phyloP scores from a whole-genome alignment of 768 basidiomycete species.

The Tulasnella calospora region DNA sequence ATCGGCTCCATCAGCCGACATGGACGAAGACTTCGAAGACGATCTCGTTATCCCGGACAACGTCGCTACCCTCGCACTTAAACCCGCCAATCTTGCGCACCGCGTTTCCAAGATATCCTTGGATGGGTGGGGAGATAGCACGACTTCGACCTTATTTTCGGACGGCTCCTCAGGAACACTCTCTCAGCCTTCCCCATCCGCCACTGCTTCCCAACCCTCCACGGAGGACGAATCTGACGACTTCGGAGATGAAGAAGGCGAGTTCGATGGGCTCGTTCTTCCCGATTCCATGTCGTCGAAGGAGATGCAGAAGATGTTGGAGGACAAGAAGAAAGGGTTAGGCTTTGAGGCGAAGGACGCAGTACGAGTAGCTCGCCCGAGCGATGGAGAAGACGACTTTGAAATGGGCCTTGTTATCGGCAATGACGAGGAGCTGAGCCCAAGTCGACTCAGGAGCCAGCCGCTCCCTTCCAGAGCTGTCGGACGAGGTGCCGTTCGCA shows the following conservation, averaged over 20 bases:
- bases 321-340: slow-evolving; percentile 52
- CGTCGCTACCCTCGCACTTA: slow-evolving; percentile 75
- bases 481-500: slow-evolving; percentile 22
- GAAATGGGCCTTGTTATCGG: slow-evolving; percentile 80
- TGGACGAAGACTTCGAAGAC: slow-evolving; percentile 70
- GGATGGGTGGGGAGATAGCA: slow-evolving; percentile 77
- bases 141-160: slow-evolving; percentile 67
- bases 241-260: slow-evolving; percentile 49
- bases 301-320: slow-evolving; percentile 49
- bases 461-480: slow-evolving; percentile 12
- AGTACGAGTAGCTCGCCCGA: slow-evolving; percentile 49
- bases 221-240: slow-evolving; percentile 63
- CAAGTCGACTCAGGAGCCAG: slow-evolving; percentile 51
- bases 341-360: slow-evolving; percentile 46
- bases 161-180: slow-evolving; percentile 72
- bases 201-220: slow-evolving; percentile 52
- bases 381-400: slow-evolving; percentile 64
- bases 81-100: slow-evolving; percentile 62
- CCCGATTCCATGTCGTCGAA: slow-evolving; percentile 62
- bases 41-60: slow-evolving; percentile 76
- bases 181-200: slow-evolving; percentile 59
- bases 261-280: slow-evolving; percentile 75
- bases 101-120: slow-evolving; percentile 77
- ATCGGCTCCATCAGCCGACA: slow-evolving; percentile 22
- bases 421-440: slow-evolving; percentile 76